A percentile compares a stretch with the other conserved stretches of the same genome.
phyloP scores from a whole-genome alignment of 2,329 filamentous ascomycete species.

The Dryadomyces quercus-mongolicae region DNA sequence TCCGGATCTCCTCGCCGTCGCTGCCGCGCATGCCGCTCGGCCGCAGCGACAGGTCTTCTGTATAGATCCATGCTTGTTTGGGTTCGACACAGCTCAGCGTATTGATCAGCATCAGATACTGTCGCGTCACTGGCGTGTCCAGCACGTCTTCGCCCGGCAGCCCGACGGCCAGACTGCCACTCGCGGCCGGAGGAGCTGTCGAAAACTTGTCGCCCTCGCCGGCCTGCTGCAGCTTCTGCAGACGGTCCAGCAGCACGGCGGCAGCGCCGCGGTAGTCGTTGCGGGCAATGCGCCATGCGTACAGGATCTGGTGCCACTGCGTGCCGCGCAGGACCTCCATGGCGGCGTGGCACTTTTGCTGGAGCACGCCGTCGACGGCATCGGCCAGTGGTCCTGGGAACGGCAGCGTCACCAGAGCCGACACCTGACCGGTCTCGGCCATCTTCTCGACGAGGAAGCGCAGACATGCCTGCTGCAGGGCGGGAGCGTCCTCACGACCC shows the following conservation, averaged over 20 bases:
- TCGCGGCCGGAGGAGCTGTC: neutral
- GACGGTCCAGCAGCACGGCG: conserved; percentile 47
- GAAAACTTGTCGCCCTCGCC: conserved; percentile 44
- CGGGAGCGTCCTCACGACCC: conserved; percentile 16
- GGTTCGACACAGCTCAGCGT: conserved; percentile 74
- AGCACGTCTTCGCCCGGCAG: conserved; percentile 35
- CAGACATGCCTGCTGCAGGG: conserved; percentile 61
- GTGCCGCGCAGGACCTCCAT: conserved; percentile 48
- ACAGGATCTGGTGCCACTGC: conserved; percentile 80
- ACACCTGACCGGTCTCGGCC: conserved; percentile 53
- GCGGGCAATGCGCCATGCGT: conserved; percentile 76
- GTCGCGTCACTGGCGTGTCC: conserved; percentile 55
- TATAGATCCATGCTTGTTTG: conserved; percentile 70
- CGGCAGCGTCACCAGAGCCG: conserved; percentile 61
- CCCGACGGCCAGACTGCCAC: neutral
- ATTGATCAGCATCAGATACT: conserved; percentile 88
- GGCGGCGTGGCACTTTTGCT: conserved; percentile 43
- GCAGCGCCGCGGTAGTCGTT: conserved; percentile 76
- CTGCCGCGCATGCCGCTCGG: neutral
- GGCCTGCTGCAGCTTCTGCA: conserved; percentile 47
- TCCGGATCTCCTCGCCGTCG: neutral
- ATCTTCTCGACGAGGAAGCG: conserved; percentile 57
- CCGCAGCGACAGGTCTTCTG: conserved; percentile 23
- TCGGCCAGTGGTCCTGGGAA: conserved; percentile 56
- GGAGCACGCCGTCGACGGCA: conserved; percentile 67